Base-by-base conservation (phyloP, 2,329 filamentous ascomycete genomes). In the Fusarium anguioides region DNA sequence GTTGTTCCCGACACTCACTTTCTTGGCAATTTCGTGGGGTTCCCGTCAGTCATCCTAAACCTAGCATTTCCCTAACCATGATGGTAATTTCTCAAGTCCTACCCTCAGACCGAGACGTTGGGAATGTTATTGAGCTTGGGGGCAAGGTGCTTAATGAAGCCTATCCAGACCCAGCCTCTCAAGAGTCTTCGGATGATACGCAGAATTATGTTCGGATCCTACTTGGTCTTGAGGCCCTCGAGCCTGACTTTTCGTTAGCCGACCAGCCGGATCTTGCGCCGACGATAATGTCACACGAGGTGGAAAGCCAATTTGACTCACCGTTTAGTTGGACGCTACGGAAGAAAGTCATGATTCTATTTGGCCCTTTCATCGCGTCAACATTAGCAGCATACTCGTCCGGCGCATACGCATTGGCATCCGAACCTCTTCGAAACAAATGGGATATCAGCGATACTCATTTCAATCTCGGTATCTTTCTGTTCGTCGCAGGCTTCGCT, bases 401-500 rank as follows among this genome's bases (percentile, higher is more conserved):
- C 0, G 89, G 89, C 5, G 83, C 87, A 6, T 89, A 90, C 66
- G 86, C 84, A 36, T 83, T 89, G 4, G 85, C 86, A 0, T 77
- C 86, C 6, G 77, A 75, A 0, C 84, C 88, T 27, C 81, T 91
- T 77, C 81, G 76, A 3, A 70, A 77, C 5, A 79, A 85, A 73
- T 92, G 88, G 88, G 70, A 81, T 10, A 78, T 91, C 9, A 84
- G 84, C 29, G 74, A 78, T 20, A 83, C 87, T 8, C 86, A 86
- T 4, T 84, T 84, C 46, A 83, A 87, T 17, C 77, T 86, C 4
- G 88, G 88, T 23, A 87, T 91, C 42, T 90, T 89, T 0, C 77
- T 83, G 0, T 92, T 90, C 75, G 89, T 88, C 7, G 74, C 79
- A 41, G 89, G 89, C 0, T 93, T 92, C 68, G 89, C 81, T 2